These are phyloP conservation scores for Puccinia horiana DNA, from an alignment of 1,284 basidiomycete species.

Conservation along the genomic window DNA sequence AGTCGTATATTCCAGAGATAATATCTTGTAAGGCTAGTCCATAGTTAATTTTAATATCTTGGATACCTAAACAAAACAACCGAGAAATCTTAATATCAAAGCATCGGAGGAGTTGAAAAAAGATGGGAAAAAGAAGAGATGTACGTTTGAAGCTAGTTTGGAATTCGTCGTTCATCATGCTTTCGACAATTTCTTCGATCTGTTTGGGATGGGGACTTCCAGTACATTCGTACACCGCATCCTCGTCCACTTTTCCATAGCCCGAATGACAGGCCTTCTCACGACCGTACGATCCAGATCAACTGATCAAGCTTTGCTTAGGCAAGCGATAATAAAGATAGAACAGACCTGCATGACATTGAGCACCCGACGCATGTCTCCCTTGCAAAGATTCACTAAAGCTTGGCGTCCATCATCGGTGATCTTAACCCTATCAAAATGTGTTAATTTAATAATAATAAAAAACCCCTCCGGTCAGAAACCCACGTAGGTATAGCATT, in stretches of 20 bases:
- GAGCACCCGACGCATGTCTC: constrained; percentile 95
- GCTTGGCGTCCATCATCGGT: constrained; percentile 84
- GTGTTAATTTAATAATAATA: too few relatives aligned
- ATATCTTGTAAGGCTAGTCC: constrained; percentile 94
- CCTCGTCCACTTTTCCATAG: constrained; percentile 82
- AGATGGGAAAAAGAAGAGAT: constrained; percentile 56
- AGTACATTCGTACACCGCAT: constrained; percentile 93
- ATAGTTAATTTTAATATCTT: constrained; percentile 80
- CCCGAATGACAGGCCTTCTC: constrained; percentile 86
- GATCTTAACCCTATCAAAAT: constrained; percentile 72
- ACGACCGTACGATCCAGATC: neutral
- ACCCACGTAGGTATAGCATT: neutral
- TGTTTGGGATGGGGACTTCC: constrained; percentile 93
- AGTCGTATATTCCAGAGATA: constrained; percentile 89
- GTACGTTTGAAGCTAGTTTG: constrained; percentile 84
- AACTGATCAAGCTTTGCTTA: neutral
- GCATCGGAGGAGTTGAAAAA: neutral
- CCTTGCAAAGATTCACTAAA: constrained; percentile 84
- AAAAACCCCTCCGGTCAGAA: too few relatives aligned
- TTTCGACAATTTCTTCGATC: constrained; percentile 87
- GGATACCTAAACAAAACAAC: constrained; percentile 68
- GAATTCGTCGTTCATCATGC: constrained; percentile 96
- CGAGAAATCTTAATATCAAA: neutral
- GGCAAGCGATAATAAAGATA: neutral
- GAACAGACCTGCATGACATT: constrained; percentile 77